Evolutionary conservation across 2,329 filamentous ascomycete species (phyloP), one percentile per base, ranked within the genome.

Genomic region (Periconia sp.): DNA sequence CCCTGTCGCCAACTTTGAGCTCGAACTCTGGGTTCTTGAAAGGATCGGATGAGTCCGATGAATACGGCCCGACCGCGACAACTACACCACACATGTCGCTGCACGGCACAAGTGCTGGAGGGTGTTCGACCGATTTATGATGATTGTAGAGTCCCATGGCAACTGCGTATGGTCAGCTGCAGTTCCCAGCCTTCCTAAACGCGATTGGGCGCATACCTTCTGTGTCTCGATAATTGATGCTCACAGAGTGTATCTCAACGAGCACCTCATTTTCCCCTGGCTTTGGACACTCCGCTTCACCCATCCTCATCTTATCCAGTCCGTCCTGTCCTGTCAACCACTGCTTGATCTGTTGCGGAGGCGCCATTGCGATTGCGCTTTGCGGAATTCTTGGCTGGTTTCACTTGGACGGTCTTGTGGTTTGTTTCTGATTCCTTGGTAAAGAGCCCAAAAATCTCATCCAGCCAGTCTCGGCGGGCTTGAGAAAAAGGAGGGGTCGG

Each of bases 11-110:
- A 33, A 59, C 48, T 17, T 66, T 54, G 41, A 72, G 62, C 6
- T 56, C 57, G 42, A 71, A 72, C 5, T 58, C 56, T n/a, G 69
- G 63, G 15, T 76, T 71, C 50, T 78, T 76, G 75, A 83, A 83
- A 6, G 74, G 73, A 41, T 68, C 60, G 2, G 72, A 74, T 6
- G 75, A 71, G 41, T 63, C 54, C 2, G 73, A 76, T 17, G 77
- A 67, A 2, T 48, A 45, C 19, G 65, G 65, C 33, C 82, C 82
- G 30, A 81, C 62, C 14, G 78, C 69, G 2, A 82, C 74, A 44
- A 90, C 76, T 9, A 79, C 78, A 43, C 87, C 88, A 72, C 85
- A 88, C 79, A 88, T 88, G 71, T 91, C 88, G 19, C 85, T 88
- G 70, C 84, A 87, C 1, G 86, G 86, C 1, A 90, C 83, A 13